A percentile compares a stretch with the other conserved stretches of the same genome.
Evolutionary conservation across 1,139 yeast species (phyloP).

Genomic region (Nadsonia starkeyi-henricii): DNA sequence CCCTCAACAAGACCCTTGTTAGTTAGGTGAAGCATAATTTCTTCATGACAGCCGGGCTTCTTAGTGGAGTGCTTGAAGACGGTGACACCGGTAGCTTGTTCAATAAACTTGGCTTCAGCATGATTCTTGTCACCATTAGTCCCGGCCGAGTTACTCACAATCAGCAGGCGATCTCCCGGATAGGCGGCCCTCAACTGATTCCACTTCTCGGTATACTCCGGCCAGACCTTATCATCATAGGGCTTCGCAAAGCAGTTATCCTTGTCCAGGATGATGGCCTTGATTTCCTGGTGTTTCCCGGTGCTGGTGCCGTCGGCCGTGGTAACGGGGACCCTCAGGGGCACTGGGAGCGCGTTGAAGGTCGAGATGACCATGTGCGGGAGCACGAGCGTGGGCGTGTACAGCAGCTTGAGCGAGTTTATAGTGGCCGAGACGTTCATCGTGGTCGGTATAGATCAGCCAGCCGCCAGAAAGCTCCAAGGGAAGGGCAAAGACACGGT

Average conservation of each 20-base stretch:
- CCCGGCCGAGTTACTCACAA: constrained; percentile 92
- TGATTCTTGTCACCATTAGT: constrained; percentile 57
- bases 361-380: constrained; percentile 54
- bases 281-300: constrained; percentile 28
- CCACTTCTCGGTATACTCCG: constrained; percentile 54
- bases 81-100: constrained; percentile 53
- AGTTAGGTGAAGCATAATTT: constrained; percentile 47
- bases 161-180: constrained; percentile 53
- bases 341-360: constrained; percentile 46
- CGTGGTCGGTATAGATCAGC: too few species aligned
- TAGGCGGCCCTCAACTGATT: constrained; percentile 36
- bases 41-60: constrained; percentile 80
- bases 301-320: constrained; percentile 7
- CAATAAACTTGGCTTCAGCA: constrained; percentile 51
- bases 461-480: too few species aligned
- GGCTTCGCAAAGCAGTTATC: constrained; percentile 92
- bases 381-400: constrained; percentile 52
- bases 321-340: constrained; percentile 14
- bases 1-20: constrained; percentile 20
- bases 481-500: too few species aligned
- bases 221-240: constrained; percentile 70
- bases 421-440: constrained; percentile 62
- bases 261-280: constrained; percentile 79
- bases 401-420: constrained; percentile 45
- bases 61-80: constrained; percentile 69